Evolutionary conservation across 345 rosid species (phyloP), one percentile per base, ranked within the genome.

Genomic region (Populus nigra): DNA sequence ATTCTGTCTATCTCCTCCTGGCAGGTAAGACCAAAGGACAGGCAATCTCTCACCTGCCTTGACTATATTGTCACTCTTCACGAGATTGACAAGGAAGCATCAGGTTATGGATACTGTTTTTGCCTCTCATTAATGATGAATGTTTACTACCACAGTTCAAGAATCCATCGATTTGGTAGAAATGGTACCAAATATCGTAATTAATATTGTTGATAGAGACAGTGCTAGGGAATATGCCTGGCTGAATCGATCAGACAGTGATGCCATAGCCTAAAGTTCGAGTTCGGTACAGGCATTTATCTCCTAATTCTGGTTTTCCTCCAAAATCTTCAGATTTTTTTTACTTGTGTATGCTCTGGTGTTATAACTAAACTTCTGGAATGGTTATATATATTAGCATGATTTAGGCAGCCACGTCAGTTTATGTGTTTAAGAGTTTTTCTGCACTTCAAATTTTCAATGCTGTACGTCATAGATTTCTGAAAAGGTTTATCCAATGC

Each of bases 21-120:
- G 97, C 97, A 76, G 98, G 98, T 92, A 91, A 8, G 97, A 92
- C 87, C 89, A 90, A 80, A 94, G 92, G 83, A 88, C 89, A 5
- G 96, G 97, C 90, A 96, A 66, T 89, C 97, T 38, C 91, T 94
- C 13, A 41, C 11, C 89, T 94, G 91, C 85, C 88, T 94, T 1
- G 97, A 94, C 83, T 91, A 90, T 85, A 91, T 92, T 61, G 96
- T 97, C 53, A 89, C 93, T 22, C 45, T 91, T 71, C 97, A 92
- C 89, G 92, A 94, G 85, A 91, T 91, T 50, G 98, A 94, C 3
- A 94, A 91, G 90, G 97, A 91, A 49, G 93, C 97, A 57, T 92
- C 91, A 17, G 97, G 97, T 31, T 94, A 92, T 23, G 98, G 98
- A 1, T 92, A 96, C 62, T 92, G 91, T 77, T 94, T 94, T 80